Conservation (phyloP, 176 grass and related monocot genomes). For the Lolium multiflorum region DNA sequence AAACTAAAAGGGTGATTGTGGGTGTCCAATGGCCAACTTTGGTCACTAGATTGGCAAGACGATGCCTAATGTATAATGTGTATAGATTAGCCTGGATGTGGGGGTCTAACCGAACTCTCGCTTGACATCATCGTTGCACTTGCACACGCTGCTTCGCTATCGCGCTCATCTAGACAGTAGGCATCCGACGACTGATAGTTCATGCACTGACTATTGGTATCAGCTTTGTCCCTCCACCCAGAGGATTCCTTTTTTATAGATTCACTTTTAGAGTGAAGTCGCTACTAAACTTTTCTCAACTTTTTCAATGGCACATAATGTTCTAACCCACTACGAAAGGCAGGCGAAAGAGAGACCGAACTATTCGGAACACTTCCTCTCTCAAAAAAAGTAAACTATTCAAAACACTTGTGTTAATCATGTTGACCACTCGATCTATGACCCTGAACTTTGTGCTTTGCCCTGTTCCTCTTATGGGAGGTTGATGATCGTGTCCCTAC, state of each 20-base stretch:
- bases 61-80: not conserved
- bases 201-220: constrained; percentile 24
- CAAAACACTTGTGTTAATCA: not conserved
- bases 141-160: not conserved
- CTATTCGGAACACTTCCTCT: not conserved
- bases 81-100: not conserved
- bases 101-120: constrained; percentile 1
- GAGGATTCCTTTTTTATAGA: not conserved
- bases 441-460: not conserved
- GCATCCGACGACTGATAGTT: constrained; percentile 6
- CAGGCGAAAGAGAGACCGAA: not conserved
- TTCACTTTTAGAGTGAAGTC: not conserved
- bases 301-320: not conserved
- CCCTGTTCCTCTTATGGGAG: not conserved
- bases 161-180: not conserved
- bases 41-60: not conserved
- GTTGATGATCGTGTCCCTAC: not conserved
- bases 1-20: not conserved
- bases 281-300: not conserved
- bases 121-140: constrained; percentile 35
- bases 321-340: not conserved
- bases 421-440: not conserved
- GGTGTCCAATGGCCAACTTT: constrained; percentile 42
- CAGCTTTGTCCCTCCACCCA: not conserved
- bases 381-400: too few relatives aligned